phyloP scores from a whole-genome alignment of 2,329 filamentous ascomycete genomes.

The Hypoxylon sp. region DNA sequence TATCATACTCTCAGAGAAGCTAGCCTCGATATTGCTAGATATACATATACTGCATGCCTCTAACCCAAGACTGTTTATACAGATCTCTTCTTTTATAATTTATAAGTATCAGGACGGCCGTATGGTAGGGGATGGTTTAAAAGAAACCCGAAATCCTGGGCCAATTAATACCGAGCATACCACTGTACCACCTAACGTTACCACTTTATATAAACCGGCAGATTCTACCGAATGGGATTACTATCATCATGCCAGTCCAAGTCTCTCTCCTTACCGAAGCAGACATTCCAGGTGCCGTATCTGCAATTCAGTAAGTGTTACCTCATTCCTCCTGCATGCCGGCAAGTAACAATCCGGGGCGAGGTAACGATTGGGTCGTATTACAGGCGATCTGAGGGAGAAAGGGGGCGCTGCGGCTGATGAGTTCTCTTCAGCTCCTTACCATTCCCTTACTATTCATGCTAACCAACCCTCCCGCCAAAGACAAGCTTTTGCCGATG shows the following conservation, averaged over 20 bases:
- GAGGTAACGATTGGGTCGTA: conserved; percentile 18
- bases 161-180: conserved; percentile 26
- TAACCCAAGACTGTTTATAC: background rate
- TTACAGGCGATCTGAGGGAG: conserved; percentile 9
- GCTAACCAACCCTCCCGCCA: conserved; percentile 37
- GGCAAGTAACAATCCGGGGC: conserved; percentile 31
- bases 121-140: conserved; percentile 16
- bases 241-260: conserved; percentile 48
- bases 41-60: background rate
- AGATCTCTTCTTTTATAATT: background rate
- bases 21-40: background rate
- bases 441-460: conserved; percentile 31
- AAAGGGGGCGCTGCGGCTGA: conserved; percentile 33
- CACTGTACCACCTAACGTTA: conserved; percentile 34
- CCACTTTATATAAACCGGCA: conserved; percentile 36
- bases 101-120: background rate
- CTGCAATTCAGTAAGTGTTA: conserved; percentile 54
- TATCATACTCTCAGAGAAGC: background rate
- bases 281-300: conserved; percentile 54
- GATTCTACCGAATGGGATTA: conserved; percentile 40
- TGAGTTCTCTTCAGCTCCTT: conserved; percentile 29
- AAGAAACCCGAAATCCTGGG: conserved; percentile 14
- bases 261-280: conserved; percentile 51
- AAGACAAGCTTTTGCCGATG: conserved; percentile 55
- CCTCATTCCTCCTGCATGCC: conserved; percentile 25